These are phyloP conservation scores for Lithospermum erythrorhizon DNA, from an alignment of 257 asterid species.

Conservation along the genomic window DNA sequence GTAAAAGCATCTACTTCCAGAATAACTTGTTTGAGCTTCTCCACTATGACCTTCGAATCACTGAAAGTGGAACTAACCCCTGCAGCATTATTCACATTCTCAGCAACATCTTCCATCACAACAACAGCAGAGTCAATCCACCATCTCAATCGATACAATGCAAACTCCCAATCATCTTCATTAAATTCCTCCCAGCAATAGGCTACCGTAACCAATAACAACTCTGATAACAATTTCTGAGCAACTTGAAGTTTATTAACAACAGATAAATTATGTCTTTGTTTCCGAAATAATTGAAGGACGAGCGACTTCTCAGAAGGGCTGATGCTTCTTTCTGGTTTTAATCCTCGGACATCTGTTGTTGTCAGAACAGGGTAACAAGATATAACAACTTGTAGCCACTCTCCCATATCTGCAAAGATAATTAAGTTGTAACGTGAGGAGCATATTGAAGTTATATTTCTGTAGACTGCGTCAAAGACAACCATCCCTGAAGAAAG, in stretches of 20 bases:
- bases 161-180: conserved; percentile 91
- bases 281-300: conserved; percentile 68
- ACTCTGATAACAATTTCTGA: conserved; percentile 61
- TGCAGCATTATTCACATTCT: conserved; percentile 46
- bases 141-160: conserved; percentile 63
- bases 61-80: conserved; percentile 19
- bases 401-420: conserved; percentile 73
- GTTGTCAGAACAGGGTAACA: conserved; percentile 64
- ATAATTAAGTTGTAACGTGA: conserved; percentile 15
- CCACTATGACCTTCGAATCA: conserved; percentile 30
- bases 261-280: conserved; percentile 46
- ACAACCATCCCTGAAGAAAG: neutral
- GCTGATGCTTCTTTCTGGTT: conserved; percentile 47
- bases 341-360: conserved; percentile 36
- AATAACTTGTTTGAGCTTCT: conserved; percentile 36
- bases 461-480: neutral
- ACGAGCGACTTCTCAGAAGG: conserved; percentile 49
- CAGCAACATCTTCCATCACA: conserved; percentile 77
- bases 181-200: conserved; percentile 86
- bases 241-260: conserved; percentile 66
- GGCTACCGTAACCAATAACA: conserved; percentile 61
- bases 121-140: conserved; percentile 86
- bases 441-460: conserved; percentile 3
- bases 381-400: conserved; percentile 70
- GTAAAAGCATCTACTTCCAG: conserved; percentile 33